These are phyloP conservation scores for Elongisporangium anandrum DNA, from an alignment of 352 stramenopile genomes.

Conservation along the genomic window DNA sequence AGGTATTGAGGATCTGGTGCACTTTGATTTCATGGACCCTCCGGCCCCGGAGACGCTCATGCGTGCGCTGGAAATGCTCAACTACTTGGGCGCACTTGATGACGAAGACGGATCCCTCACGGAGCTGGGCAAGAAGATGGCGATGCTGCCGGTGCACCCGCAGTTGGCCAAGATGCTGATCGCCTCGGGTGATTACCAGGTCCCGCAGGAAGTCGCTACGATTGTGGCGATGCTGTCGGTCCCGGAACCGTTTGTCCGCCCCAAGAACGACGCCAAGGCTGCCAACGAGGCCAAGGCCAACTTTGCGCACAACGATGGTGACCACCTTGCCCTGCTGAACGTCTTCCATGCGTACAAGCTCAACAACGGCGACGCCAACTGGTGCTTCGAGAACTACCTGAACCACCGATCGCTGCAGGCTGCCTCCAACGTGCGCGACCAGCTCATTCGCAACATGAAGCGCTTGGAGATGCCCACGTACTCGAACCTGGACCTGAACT, in stretches of 20 bases:
- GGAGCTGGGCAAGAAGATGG: conserved; percentile 89
- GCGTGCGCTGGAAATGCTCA: conserved; percentile 97
- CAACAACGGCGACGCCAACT: conserved; percentile 87
- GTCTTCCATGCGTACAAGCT: conserved; percentile 98
- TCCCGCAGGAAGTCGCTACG: conserved; percentile 95
- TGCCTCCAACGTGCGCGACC: conserved; percentile 94
- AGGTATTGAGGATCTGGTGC: conserved; percentile 98
- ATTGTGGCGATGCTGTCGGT: conserved; percentile 98
- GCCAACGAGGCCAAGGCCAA: conserved; percentile 96
- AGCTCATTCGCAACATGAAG: conserved; percentile 98
- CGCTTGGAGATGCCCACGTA: conserved; percentile 77
- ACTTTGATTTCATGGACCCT: conserved; percentile 99
- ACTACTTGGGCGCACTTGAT: conserved; percentile 97
- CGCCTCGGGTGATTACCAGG: conserved; percentile 92
- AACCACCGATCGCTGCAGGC: conserved; percentile 93
- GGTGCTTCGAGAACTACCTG: conserved; percentile 98
- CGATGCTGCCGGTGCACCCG: conserved; percentile 96
- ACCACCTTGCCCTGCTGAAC: conserved; percentile 98
- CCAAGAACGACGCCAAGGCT: conserved; percentile 94
- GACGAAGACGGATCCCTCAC: conserved; percentile 96
- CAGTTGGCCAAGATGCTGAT: conserved; percentile 98
- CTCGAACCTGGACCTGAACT: conserved; percentile 75
- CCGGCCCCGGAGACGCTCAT: conserved; percentile 98
- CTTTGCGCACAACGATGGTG: conserved; percentile 94
- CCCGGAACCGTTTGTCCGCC: conserved; percentile 91